Conservation (phyloP, 305 asterid genomes). For the Rubia peregrina region DNA sequence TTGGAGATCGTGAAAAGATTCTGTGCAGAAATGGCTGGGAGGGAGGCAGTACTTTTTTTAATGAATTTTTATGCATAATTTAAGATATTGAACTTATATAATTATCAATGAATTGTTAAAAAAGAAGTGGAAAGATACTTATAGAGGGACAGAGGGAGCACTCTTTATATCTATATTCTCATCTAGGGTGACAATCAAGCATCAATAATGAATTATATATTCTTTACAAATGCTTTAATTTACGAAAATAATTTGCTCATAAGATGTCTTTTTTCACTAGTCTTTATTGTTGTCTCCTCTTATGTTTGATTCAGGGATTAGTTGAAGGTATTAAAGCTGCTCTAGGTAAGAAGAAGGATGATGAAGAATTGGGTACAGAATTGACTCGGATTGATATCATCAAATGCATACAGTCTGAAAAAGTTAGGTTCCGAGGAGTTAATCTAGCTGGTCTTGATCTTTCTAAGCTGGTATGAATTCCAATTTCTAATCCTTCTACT, state of each 20-base stretch:
- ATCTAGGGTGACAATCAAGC: neutral
- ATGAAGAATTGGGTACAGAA: constrained; percentile 70
- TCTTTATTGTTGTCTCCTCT: neutral
- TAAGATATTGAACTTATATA: too few species aligned
- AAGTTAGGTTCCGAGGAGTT: constrained; percentile 87
- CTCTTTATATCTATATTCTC: too few species aligned
- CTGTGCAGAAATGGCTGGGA: too few species aligned
- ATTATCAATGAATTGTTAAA: too few species aligned
- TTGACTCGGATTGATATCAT: constrained; percentile 84
- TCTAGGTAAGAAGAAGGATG: constrained; percentile 63
- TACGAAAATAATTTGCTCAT: neutral
- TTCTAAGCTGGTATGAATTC: constrained; percentile 64
- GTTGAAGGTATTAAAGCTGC: constrained; percentile 55
- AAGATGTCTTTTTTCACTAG: neutral
- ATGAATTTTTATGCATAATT: too few species aligned
- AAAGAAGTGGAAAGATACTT: too few species aligned
- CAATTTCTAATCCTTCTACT: neutral
- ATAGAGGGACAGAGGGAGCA: too few species aligned
- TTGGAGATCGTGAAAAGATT: too few species aligned
- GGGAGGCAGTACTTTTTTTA: too few species aligned
- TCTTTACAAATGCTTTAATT: neutral
- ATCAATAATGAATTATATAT: neutral
- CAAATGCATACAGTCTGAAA: constrained; percentile 88
- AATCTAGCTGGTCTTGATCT: constrained; percentile 93
- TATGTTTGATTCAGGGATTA: constrained; percentile 46